phyloP scores from a whole-genome alignment of 2,329 filamentous ascomycete genomes.

The Alternaria incomplexa region DNA sequence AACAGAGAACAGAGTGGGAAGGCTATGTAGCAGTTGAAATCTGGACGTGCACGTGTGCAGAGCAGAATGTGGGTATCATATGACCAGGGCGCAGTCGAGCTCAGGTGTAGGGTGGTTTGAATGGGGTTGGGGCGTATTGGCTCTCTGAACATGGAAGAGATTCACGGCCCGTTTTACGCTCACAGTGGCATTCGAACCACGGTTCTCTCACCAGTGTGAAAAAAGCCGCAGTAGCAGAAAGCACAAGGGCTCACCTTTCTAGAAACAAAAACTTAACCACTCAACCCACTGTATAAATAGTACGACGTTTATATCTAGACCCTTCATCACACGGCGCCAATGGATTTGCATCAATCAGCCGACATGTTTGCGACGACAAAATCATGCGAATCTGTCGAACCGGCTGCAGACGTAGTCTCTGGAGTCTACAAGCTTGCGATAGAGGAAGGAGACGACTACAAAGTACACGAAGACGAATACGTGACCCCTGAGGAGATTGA shows the following conservation, averaged over 20 bases:
- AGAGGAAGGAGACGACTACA: neutral
- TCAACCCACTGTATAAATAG: neutral
- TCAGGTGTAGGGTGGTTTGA: neutral
- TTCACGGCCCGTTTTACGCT: neutral
- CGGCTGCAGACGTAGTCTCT: neutral
- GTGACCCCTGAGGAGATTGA: neutral
- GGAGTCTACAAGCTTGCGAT: neutral
- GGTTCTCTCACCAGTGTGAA: neutral
- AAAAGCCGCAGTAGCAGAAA: neutral
- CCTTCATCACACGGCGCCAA: neutral
- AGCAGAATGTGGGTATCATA: neutral
- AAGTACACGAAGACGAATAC: neutral
- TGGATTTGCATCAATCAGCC: neutral
- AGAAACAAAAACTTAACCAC: neutral
- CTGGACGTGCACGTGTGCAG: neutral
- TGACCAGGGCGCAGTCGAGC: neutral
- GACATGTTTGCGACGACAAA: neutral
- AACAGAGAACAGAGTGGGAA: neutral
- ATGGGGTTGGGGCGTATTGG: neutral
- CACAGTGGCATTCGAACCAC: neutral
- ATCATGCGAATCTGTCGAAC: neutral
- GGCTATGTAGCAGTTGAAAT: neutral
- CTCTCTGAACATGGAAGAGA: neutral
- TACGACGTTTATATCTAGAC: neutral
- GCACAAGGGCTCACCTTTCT: neutral